Base-by-base conservation (phyloP, 2,329 filamentous ascomycete genomes). In the Boeremia lycopersici region DNA sequence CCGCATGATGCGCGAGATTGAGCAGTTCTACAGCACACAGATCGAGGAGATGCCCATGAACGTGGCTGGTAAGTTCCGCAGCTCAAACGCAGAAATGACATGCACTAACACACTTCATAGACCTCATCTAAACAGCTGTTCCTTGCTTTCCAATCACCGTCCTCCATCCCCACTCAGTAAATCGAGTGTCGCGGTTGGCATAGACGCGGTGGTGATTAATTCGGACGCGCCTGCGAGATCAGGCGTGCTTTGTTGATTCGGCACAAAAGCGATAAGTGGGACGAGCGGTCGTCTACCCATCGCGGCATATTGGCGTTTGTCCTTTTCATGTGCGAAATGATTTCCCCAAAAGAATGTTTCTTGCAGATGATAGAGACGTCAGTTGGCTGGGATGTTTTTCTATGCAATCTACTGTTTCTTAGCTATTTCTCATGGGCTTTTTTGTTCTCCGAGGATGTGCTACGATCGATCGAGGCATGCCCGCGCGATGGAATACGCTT, bases 1-100 rank as follows among this genome's bases (percentile, higher is more conserved):
- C 74, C 92, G 93, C 80, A 98, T 99, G 91, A 96, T 99, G 91
- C 88, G 95, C 79, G 95, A 99, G 82, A 99, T 99, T 72, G 95
- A 99, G 81, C 91, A 97, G 84, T 99, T 98, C 87, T 99, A 99
- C 89, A 96, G 91, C 87, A 99, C 95, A 79, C 95, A 99, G 84
- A 98, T 99, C 70, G 95, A 99, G 83, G 95, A 99, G 87, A 99
- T 99, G 95, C 95, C 95, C 76, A 98, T 99, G 95, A 89, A 88
- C 80, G 86, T 88, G 78, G 84, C 85, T 75, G 83, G 82, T 84
- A 81, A 74, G 83, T 78, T 23, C n/a, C 30, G 8, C 13, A 15
- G 26, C 15, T 26, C 15, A 2, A 10, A 13, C 10, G 33, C 12
- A 13, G 4, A 31, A 9, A 29, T 8, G 39, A 13, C 12, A 35